Conservation (phyloP, 768 basidiomycete species). For the Mycena vulgaris region DNA sequence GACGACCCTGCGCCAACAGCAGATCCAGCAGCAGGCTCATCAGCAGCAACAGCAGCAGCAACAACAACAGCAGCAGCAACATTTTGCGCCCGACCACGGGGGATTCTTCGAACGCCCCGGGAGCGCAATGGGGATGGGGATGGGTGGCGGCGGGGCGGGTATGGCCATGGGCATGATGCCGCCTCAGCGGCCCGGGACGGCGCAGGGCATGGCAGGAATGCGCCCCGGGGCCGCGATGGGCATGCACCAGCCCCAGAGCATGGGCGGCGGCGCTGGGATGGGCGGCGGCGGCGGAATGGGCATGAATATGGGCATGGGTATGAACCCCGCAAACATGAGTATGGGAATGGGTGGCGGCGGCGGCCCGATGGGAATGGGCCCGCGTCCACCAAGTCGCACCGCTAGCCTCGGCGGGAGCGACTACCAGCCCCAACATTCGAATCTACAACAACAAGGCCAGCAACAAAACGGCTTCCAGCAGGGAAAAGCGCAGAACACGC, state of each 20-base stretch:
- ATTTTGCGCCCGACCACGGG: constrained; percentile 11
- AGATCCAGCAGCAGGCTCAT: constrained; percentile 16
- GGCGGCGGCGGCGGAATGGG: constrained; percentile 20
- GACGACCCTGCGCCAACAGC: constrained; percentile 19
- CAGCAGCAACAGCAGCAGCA: constrained; percentile 25
- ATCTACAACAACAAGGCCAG: not conserved
- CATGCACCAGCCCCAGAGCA: constrained; percentile 13
- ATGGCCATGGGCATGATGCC: constrained; percentile 29
- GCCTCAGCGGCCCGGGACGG: constrained; percentile 26
- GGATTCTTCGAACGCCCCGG: constrained; percentile 27
- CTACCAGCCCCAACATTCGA: constrained; percentile 5
- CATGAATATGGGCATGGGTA: constrained; percentile 28
- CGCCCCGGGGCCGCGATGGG: constrained; percentile 23
- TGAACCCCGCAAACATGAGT: not conserved
- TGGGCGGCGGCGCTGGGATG: constrained; percentile 20
- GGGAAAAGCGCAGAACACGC: constrained; percentile 12
- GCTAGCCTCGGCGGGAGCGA: constrained; percentile 26
- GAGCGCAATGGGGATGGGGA: constrained; percentile 34
- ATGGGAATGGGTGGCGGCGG: constrained; percentile 7
- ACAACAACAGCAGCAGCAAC: constrained; percentile 23
- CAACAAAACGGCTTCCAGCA: constrained; percentile 34
- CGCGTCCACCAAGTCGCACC: constrained; percentile 30
- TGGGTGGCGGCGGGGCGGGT: constrained; percentile 19
- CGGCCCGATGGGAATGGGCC: constrained; percentile 20
- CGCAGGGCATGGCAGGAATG: constrained; percentile 32